A percentile compares a stretch with the other conserved stretches of the same genome.
These are phyloP conservation scores for Blastobotrys muscicola DNA, from an alignment of 805 yeast species.

Conservation along the genomic window DNA sequence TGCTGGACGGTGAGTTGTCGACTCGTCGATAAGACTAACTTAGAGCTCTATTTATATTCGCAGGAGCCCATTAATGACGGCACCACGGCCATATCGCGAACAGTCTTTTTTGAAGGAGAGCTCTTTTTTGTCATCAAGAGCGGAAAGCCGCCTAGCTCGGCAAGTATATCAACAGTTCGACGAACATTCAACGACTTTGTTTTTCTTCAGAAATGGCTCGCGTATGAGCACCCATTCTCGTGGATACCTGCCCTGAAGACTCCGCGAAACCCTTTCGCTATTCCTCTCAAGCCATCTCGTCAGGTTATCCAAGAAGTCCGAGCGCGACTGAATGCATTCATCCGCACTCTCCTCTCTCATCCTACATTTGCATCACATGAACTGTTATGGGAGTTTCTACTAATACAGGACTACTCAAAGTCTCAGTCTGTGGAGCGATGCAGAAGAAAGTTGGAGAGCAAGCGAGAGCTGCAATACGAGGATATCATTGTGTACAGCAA, in stretches of 20 bases:
- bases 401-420: conserved; percentile 18
- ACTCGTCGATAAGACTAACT: background rate
- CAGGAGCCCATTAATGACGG: conserved; percentile 3
- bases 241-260: conserved; percentile 28
- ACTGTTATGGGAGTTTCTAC: conserved; percentile 35
- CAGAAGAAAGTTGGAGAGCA: conserved; percentile 19
- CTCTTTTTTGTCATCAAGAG: conserved; percentile 18
- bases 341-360: conserved; percentile 36
- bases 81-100: conserved; percentile 9
- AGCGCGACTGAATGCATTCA: conserved; percentile 39
- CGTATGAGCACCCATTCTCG: conserved; percentile 28
- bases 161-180: conserved; percentile 18
- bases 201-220: conserved; percentile 25
- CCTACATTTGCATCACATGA: conserved; percentile 30
- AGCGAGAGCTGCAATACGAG: conserved; percentile 15
- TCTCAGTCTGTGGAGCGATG: conserved; percentile 19
- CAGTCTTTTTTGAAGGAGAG: conserved; percentile 13
- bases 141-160: conserved; percentile 4
- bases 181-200: conserved; percentile 27
- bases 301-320: conserved; percentile 30
- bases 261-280: conserved; percentile 22
- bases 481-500: conserved; percentile 13
- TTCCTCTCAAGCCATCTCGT: conserved; percentile 24
- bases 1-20: conserved; percentile 16
- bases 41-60: conserved; percentile 2